Evolutionary conservation across 208 protist species (phyloP).

Genomic region (Acanthamoeba royreba): DNA sequence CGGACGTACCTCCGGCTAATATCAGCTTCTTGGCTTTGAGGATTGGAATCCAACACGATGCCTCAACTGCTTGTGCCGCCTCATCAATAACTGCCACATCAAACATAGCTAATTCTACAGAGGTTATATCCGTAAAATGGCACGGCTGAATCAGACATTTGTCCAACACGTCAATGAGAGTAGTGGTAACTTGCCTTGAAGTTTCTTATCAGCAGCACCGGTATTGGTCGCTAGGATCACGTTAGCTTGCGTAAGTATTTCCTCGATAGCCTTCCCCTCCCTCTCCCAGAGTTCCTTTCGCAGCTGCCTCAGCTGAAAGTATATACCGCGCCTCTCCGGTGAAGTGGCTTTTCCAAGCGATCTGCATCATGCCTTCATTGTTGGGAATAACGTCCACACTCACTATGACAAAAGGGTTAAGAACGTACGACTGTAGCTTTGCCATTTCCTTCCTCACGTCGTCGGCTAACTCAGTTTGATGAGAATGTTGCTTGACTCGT

Average conservation of each 20-base stretch:
- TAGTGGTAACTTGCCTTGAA: constrained; percentile 19
- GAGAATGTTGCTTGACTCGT: neutral
- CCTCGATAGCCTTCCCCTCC: constrained; percentile 53
- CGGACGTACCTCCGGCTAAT: constrained; percentile 73
- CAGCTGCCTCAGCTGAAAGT: constrained; percentile 1
- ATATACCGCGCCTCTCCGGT: neutral
- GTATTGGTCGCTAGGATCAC: constrained; percentile 71
- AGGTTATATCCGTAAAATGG: neutral
- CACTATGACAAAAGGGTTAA: neutral
- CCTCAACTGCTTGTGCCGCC: constrained; percentile 77
- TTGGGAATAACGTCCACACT: neutral
- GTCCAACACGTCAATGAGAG: neutral
- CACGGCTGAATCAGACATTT: neutral
- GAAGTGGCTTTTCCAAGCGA: neutral
- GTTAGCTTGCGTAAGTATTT: constrained; percentile 65
- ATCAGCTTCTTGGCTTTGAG: constrained; percentile 54
- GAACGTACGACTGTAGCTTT: constrained; percentile 9
- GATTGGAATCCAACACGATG: constrained; percentile 78
- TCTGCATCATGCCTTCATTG: neutral
- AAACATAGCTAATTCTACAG: constrained; percentile 32
- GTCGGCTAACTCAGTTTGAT: constrained; percentile 26
- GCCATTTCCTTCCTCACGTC: constrained; percentile 64
- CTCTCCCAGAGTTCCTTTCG: constrained; percentile 53
- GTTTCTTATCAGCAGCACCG: constrained; percentile 48
- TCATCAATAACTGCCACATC: constrained; percentile 77